Evolutionary conservation across 768 basidiomycete species (phyloP), one percentile per base, ranked within the genome.

Genomic region (Pleurotus cornucopiae): DNA sequence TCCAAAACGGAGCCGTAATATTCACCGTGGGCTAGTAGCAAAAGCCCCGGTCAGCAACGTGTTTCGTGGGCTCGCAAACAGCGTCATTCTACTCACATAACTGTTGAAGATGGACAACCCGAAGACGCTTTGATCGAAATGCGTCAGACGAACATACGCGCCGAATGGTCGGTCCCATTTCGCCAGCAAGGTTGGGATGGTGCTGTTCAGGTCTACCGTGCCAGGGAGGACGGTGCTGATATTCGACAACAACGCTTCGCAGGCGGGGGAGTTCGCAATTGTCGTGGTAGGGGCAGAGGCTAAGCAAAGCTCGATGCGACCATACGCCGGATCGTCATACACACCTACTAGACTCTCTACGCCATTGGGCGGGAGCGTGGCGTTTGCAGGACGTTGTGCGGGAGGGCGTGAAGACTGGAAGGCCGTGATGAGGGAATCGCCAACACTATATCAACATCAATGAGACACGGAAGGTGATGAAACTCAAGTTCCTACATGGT

Each of bases 281-380:
- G 25, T 11, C 11, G 60, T 46, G 44, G 49, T 46, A 11, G 34
- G 4, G 1, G 57, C 37, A n/a, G 39, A 39, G 20, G 61, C 46
- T 37, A 64, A 56, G 49, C 67, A 68, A 18, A 68, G 62, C 21
- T 66, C 63, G 38, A 67, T 37, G 1, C 52, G 44, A 1, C 63
- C 64, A 49, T 68, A 70, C 2, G 65, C 65, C 0, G 20, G 46
- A 57, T 70, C 62, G 2, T 47, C 43, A 52, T 67, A 70, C 2
- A 13, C 49, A 3, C 69, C 69, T 0, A 61, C 60, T n/a, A 69
- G 57, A 1, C 55, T 56, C 6, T 45, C 18, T 40, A 66, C 62
- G 5, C 59, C 30, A 1, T 57, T 45, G 5, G 59, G 46, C 1
- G 64, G 61, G 1, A 59, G 57, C 11, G 52, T 34, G 0, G 65